phyloP scores from a whole-genome alignment of 225 moss, liverwort and hornwort genomes.

The Marchantia paleacea region DNA sequence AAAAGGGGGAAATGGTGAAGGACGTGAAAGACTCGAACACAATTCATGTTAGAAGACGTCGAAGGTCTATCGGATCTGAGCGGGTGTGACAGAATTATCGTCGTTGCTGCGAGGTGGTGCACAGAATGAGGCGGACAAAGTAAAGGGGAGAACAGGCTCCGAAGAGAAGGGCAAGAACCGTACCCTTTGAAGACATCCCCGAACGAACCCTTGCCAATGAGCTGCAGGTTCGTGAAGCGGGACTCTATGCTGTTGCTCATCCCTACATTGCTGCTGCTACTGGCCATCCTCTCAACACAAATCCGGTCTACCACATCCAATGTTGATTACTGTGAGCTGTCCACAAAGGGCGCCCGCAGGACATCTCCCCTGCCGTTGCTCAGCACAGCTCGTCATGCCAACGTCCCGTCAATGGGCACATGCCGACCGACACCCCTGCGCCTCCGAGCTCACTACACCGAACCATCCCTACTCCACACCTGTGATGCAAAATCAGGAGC shows the following conservation, averaged over 20 bases:
- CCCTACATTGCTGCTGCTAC: constrained; percentile 57
- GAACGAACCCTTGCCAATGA: constrained; percentile 99
- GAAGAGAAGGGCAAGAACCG: constrained; percentile 4
- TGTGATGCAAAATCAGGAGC: constrained; percentile 1
- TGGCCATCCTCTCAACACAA: constrained; percentile 40
- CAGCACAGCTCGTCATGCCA: not conserved
- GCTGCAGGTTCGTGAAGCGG: constrained; percentile 84
- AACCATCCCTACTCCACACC: not conserved
- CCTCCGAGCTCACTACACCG: not conserved
- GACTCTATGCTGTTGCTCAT: constrained; percentile 75
- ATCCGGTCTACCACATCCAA: constrained; percentile 17
- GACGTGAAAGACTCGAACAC: not conserved
- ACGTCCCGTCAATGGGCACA: not conserved
- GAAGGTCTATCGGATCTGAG: not conserved
- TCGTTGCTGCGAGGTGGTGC: not conserved
- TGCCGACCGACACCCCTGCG: not conserved
- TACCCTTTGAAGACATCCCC: constrained; percentile 97
- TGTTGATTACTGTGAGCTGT: constrained; percentile 8
- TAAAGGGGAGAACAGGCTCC: not conserved
- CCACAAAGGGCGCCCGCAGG: constrained; percentile 17
- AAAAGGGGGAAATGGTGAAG: not conserved
- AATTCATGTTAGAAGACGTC: not conserved
- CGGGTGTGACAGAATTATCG: too few species aligned
- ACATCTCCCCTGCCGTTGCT: constrained; percentile 11
- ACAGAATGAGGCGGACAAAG: not conserved